Percentiles rank a stretch among this genome's conserved stretches.
phyloP scores from a whole-genome alignment of 768 basidiomycete species.

The Pleurotus ostreatus region DNA sequence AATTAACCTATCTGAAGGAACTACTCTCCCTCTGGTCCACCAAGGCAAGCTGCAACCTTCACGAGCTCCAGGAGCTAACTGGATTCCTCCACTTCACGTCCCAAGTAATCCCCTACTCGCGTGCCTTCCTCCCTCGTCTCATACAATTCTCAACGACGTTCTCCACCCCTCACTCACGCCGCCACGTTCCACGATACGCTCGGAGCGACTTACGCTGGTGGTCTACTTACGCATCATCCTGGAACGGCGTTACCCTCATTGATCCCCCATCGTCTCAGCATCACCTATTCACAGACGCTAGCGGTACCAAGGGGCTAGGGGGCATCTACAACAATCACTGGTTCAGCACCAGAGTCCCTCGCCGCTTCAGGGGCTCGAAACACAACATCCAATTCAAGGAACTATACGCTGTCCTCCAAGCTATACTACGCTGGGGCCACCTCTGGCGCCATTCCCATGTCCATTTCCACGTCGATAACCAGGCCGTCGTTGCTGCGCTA shows the following conservation, averaged over 20 bases:
- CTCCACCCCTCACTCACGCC: slow-evolving; percentile 13
- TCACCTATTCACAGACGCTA: slow-evolving; percentile 26
- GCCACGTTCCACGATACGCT: slow-evolving; percentile 18
- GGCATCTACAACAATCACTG: slow-evolving; percentile 18
- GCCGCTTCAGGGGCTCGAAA: slow-evolving; percentile 12
- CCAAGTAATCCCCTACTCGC: slow-evolving; percentile 10
- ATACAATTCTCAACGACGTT: slow-evolving; percentile 25
- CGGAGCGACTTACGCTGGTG: slow-evolving; percentile 29
- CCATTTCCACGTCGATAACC: slow-evolving; percentile 25
- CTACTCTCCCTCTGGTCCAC: slow-evolving; percentile 19
- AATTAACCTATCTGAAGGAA: slow-evolving; percentile 19
- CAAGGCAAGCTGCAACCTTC: not conserved
- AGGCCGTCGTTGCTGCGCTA: too few relatives aligned
- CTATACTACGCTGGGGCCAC: slow-evolving; percentile 24
- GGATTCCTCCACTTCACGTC: slow-evolving; percentile 15
- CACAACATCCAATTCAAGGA: slow-evolving; percentile 31
- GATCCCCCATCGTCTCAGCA: slow-evolving; percentile 9
- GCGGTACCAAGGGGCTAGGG: slow-evolving; percentile 25
- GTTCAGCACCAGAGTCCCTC: slow-evolving; percentile 21
- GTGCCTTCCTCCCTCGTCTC: slow-evolving; percentile 13
- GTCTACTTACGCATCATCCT: slow-evolving; percentile 17
- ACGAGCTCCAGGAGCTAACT: slow-evolving; percentile 11
- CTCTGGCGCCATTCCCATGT: slow-evolving; percentile 20
- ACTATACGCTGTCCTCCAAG: slow-evolving; percentile 24
- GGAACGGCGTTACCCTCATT: slow-evolving; percentile 25